These are phyloP conservation scores for Pleurotus cornucopiae DNA, from an alignment of 768 basidiomycete genomes.

Conservation along the genomic window DNA sequence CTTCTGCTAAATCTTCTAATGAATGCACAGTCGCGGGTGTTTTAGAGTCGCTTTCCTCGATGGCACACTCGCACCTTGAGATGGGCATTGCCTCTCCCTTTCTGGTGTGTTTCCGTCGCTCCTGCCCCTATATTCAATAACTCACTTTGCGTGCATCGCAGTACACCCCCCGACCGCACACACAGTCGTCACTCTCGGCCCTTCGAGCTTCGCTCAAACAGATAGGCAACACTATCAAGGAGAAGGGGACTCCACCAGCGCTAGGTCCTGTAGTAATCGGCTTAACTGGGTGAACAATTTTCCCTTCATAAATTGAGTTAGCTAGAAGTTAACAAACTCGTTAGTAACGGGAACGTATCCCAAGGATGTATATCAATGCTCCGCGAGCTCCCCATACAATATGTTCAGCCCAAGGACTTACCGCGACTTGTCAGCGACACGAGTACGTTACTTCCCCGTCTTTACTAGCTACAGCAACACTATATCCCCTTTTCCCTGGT, in stretches of 20 bases:
- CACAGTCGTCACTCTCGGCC: conserved; percentile 51
- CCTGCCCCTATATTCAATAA: neutral
- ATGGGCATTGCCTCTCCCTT: conserved; percentile 81
- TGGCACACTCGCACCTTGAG: conserved; percentile 76
- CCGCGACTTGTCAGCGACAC: conserved; percentile 48
- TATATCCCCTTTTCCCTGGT: too few relatives aligned
- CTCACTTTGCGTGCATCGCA: conserved; percentile 20
- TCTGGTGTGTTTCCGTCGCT: conserved; percentile 45
- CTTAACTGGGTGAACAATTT: conserved; percentile 64
- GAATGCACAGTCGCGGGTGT: conserved; percentile 66
- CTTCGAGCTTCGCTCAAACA: conserved; percentile 50
- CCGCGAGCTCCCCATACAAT: conserved; percentile 61
- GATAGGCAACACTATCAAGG: conserved; percentile 52
- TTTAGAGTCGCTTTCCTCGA: conserved; percentile 73
- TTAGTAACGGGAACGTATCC: conserved; percentile 78
- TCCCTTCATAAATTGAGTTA: neutral
- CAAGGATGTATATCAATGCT: conserved; percentile 74
- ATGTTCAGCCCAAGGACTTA: conserved; percentile 54
- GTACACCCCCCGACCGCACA: conserved; percentile 82
- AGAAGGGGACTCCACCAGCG: conserved; percentile 53
- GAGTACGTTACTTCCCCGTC: conserved; percentile 28
- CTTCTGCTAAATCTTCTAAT: neutral
- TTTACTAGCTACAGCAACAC: too few relatives aligned
- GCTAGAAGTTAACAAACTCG: conserved; percentile 1
- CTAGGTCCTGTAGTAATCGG: conserved; percentile 80